Conservation (phyloP, 495 filamentous ascomycete genomes). For the Aspergillus olivimuriae region DNA sequence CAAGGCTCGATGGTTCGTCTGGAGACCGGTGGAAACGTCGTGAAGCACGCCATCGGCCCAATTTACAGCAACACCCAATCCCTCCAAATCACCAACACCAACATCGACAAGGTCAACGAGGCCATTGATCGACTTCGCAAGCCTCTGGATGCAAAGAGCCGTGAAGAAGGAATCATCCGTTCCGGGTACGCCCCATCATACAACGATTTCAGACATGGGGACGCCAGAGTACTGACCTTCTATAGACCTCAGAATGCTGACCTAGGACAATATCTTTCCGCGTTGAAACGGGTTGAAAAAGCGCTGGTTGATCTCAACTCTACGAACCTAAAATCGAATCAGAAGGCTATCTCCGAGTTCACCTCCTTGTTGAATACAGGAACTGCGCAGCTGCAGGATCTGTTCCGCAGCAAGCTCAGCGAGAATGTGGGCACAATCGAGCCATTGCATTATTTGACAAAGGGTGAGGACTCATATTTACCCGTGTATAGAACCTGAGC, state of each 20-base stretch:
- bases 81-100: conserved; percentile 75
- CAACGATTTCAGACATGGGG: background rate
- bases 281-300: conserved; percentile 79
- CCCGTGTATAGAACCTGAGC: too few species aligned
- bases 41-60: conserved; percentile 86
- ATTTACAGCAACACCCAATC: conserved; percentile 88
- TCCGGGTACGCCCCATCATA: conserved; percentile 52
- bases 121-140: conserved; percentile 85
- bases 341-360: conserved; percentile 79
- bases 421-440: conserved; percentile 73
- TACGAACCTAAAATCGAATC: conserved; percentile 84
- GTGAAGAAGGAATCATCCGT: conserved; percentile 86
- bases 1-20: conserved; percentile 77
- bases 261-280: conserved; percentile 77
- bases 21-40: conserved; percentile 78
- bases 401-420: conserved; percentile 68
- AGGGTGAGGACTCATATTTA: conserved; percentile 39
- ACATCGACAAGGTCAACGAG: conserved; percentile 78
- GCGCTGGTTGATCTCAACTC: conserved; percentile 73
- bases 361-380: conserved; percentile 69
- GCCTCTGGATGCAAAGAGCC: conserved; percentile 78
- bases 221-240: background rate
- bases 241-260: conserved; percentile 70
- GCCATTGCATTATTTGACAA: conserved; percentile 89
- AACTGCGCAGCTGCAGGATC: conserved; percentile 70